Evolutionary conservation across 306 rosid species (phyloP), one percentile per base, ranked within the genome.

Genomic region (Vigna hirtella): DNA sequence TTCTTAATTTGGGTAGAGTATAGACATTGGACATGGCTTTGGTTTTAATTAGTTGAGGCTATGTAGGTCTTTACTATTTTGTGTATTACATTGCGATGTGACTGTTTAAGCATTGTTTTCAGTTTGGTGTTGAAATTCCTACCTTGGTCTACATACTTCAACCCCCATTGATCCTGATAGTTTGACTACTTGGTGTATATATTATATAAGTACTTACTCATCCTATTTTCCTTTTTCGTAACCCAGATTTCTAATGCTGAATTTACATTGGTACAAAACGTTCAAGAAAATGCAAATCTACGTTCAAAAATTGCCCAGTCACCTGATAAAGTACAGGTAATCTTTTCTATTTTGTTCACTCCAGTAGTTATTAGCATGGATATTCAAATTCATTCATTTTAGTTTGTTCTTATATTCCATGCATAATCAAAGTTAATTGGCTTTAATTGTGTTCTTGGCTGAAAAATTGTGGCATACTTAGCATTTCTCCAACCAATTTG

Each of bases 241-340:
- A 53, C 80, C 63, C 89, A 92, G 98, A 89, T 94, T 72, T 88
- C 97, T 16, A 84, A 63, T 71, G 97, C 97, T 63, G 95, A 92
- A 71, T 92, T 89, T 86, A 70, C 78, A 20, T 66, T 94, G 34
- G 83, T 92, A 65, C 89, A 90, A 88, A 85, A 77, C 86, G 97
- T 81, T 65, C 93, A 87, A 81, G 97, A 94, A 72, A 94, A 83
- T 86, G 93, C 88, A 74, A 92, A 86, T 77, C 83, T 92, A 73
- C 95, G 91, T 18, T 90, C 97, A 10, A 90, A 82, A 83, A 78
- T 94, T 64, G 93, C 85, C 42, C 97, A 94, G 28, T 94, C 98
- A 11, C 98, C 97, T 34, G 95, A 94, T 86, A 94, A 90, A 84
- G 78, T 94, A 79, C 93, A 92, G 97, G 97, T 94, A 85, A 30